phyloP scores from a whole-genome alignment of 352 stramenopile species.

The Phytophthora fragariaefolia region DNA sequence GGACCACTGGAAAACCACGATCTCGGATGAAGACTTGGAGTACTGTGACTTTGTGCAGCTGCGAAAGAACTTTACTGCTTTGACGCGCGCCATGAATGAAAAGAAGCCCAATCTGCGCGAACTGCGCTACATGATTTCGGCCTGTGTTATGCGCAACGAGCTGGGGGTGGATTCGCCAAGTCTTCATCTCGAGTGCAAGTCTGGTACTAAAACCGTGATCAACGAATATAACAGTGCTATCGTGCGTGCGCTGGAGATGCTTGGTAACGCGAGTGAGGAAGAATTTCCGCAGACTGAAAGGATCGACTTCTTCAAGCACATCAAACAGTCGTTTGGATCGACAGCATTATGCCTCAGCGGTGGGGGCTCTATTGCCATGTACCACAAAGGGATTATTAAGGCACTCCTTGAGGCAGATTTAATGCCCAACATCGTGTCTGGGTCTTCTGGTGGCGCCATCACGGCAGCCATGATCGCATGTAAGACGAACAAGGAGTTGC shows the following conservation, averaged over 20 bases:
- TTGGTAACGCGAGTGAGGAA: conserved; percentile 34
- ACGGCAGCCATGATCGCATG: conserved; percentile 87
- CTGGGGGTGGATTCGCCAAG: conserved; percentile 59
- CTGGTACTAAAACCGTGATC: conserved; percentile 70
- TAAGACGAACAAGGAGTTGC: conserved; percentile 87
- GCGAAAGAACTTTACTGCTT: conserved; percentile 41
- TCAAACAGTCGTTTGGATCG: conserved; percentile 87
- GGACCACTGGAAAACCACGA: conserved; percentile 61
- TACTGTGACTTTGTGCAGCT: conserved; percentile 73
- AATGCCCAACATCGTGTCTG: conserved; percentile 94
- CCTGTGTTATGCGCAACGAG: conserved; percentile 75
- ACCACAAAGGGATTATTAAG: conserved; percentile 95
- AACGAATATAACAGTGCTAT: conserved; percentile 61
- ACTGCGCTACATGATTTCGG: conserved; percentile 68
- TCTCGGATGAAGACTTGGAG: conserved; percentile 58
- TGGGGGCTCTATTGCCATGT: conserved; percentile 94
- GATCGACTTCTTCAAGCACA: conserved; percentile 60
- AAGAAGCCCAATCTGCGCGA: conserved; percentile 48
- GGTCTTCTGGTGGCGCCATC: conserved; percentile 93
- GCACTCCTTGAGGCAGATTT: conserved; percentile 89
- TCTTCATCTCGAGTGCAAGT: conserved; percentile 66
- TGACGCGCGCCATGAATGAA: conserved; percentile 38
- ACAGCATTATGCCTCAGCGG: conserved; percentile 94
- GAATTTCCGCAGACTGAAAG: conserved; percentile 38
- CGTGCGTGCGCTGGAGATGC: conserved; percentile 49